Base-by-base conservation (phyloP, 805 yeast genomes). In the Saturnispora quitensis region DNA sequence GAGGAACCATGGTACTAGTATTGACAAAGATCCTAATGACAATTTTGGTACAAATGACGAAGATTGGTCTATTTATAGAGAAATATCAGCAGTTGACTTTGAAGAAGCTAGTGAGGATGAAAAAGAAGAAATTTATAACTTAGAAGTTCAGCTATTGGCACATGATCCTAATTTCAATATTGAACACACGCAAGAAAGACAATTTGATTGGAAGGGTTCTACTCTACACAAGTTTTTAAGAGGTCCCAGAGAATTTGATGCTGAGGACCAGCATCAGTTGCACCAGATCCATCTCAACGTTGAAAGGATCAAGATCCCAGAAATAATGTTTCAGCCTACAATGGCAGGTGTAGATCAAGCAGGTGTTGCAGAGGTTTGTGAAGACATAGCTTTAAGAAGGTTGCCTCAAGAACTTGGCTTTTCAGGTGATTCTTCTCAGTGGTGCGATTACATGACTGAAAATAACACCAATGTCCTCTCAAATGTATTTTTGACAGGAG, bases 281-380 rank as follows among this genome's bases (percentile, higher is more conserved):
- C 95, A 90, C 67, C 98, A 93, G 69, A 73, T 95, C 51, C 96
- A 90, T 70, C 60, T 93, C 44, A 95, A 91, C 65, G 75, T 91
- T 42, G 99, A 93, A 68, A 76, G 99, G 53, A 84, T 91, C 28
- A 77, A 95, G 52, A 87, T 91, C 2, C 97, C 98, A 0, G 99
- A 93, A 67, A 83, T 90, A 2, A 63, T 89, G 46, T 89, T 93
- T 67, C 93, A 91, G 65, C 99, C 99, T 6, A 77, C 84, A 8
- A 89, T 93, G 55, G 96, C 95, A 0, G 99, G 99, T 22, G 73
- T 89, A 22, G 99, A 93, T 66, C 98, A 90, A 68, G 96, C 97
- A 0, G 98, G 98, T 27, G 74, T 93, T n/a, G 64, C 78, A 24
- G 98, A 93, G 66, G 68, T 89, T 40, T 74, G 82, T 51, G 84